Percentiles rank a stretch among this genome's conserved stretches.
These are phyloP conservation scores for Chlorophyllum brunneum DNA, from an alignment of 768 basidiomycete species.

Conservation along the genomic window DNA sequence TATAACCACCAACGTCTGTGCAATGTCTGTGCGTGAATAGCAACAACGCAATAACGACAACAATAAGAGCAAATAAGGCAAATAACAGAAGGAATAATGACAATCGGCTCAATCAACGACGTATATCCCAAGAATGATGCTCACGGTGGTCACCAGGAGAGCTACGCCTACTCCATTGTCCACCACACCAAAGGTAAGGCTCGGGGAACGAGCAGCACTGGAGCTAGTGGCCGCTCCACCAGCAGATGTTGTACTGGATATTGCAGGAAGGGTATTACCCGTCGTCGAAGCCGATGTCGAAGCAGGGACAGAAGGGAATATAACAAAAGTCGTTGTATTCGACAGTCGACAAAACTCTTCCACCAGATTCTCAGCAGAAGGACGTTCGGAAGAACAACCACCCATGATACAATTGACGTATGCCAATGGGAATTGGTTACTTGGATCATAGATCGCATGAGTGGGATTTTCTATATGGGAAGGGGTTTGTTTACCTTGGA, in stretches of 20 bases:
- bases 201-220: neutral
- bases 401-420: constrained; percentile 34
- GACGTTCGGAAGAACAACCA: constrained; percentile 33
- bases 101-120: too few relatives aligned
- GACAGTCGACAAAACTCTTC: constrained; percentile 45
- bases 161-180: neutral
- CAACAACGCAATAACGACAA: too few relatives aligned
- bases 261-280: neutral
- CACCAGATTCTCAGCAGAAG: constrained; percentile 38
- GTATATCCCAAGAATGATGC: too few relatives aligned
- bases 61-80: too few relatives aligned
- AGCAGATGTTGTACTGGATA: neutral
- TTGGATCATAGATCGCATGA: constrained; percentile 11
- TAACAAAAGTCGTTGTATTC: constrained; percentile 28
- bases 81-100: too few relatives aligned
- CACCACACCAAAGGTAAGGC: neutral
- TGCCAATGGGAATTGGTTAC: constrained; percentile 30
- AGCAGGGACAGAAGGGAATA: constrained; percentile 29
- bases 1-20: too few relatives aligned
- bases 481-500: constrained; percentile 24
- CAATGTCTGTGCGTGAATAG: too few relatives aligned
- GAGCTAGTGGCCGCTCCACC: neutral
- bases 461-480: neutral
- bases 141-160: too few relatives aligned
- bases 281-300: neutral